Base-by-base conservation (phyloP, 163 green algal genomes). In the Chlorella variabilis region DNA sequence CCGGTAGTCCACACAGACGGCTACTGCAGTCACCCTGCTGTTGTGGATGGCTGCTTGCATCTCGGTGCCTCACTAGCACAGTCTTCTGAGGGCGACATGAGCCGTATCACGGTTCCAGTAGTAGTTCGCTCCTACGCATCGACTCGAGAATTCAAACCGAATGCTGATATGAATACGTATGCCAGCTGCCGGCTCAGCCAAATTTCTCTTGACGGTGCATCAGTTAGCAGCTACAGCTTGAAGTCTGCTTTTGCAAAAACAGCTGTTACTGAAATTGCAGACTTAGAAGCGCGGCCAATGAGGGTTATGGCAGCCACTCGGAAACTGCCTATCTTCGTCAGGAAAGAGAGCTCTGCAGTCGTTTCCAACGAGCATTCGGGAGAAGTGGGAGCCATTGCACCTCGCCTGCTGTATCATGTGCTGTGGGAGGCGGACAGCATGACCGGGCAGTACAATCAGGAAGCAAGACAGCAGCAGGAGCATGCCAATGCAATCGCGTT, bases 41-140 rank as follows among this genome's bases (percentile, higher is more conserved):
- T 41, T 17, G 11, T 66, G 27, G 74, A 81, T 39, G 58, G 54
- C 13, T 71, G 39, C n/a, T 27, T 73, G 8, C 74, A 81, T 29
- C 58, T 81, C 9, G 74, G 31, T 41, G 58, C 74, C 6, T 62
- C 59, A n/a, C 25, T 78, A 38, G 39, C 39, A 23, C 38, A 23
- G 6, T 31, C 9, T 7, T 58, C 7, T 56, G 11, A n/a, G 36
- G 11, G 36, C 56, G 54, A 23, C 29, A 17, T 7, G 23, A 29
- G 9, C 54, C 18, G 6, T 29, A 63, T 63, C 23, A 15, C 54
- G 54, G 54, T 63, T n/a, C 54, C 54, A 33, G 54, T 63, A 29
- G 23, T 6, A 29, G 23, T 63, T 29, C 54, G 23, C 5, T 63
- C 54, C 23, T 63, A 33, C 23, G 8, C 54, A 63, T 33, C 23